These are phyloP conservation scores for Pythium myriotylum DNA, from an alignment of 352 stramenopile species.

Conservation along the genomic window DNA sequence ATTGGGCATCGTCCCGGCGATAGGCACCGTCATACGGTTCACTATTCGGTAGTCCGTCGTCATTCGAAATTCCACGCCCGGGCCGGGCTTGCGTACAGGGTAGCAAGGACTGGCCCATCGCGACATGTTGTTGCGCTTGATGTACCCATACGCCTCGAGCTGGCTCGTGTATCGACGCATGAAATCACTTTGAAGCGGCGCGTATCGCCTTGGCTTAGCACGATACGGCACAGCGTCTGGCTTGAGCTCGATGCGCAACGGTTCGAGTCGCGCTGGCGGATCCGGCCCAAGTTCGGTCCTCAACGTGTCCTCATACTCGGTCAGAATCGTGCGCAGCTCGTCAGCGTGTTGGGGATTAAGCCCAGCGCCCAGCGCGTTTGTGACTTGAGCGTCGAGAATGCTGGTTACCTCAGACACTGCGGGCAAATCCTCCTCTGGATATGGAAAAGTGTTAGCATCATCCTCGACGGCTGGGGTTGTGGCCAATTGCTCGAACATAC, in stretches of 20 bases:
- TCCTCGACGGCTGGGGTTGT: not conserved
- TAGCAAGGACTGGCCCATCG: conserved; percentile 2
- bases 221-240: not conserved
- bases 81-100: conserved; percentile 3
- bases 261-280: conserved; percentile 5
- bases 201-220: not conserved
- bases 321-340: not conserved
- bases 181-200: conserved; percentile 1
- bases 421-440: not conserved
- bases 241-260: not conserved
- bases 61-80: conserved; percentile 1
- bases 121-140: not conserved
- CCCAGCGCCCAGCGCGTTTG: not conserved
- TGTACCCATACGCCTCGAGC: conserved; percentile 2
- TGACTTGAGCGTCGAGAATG: not conserved
- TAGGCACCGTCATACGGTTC: conserved; percentile 4
- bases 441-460: not conserved
- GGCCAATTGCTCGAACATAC: conserved; percentile 5
- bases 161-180: not conserved
- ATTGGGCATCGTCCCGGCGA: conserved; percentile 7
- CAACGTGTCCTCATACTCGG: not conserved
- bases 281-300: conserved; percentile 5
- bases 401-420: not conserved
- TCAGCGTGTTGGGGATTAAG: not conserved
- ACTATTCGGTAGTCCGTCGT: not conserved